These are phyloP conservation scores for Dillenia turbinata DNA, from an alignment of 164 flowering plant genomes.

Conservation along the genomic window DNA sequence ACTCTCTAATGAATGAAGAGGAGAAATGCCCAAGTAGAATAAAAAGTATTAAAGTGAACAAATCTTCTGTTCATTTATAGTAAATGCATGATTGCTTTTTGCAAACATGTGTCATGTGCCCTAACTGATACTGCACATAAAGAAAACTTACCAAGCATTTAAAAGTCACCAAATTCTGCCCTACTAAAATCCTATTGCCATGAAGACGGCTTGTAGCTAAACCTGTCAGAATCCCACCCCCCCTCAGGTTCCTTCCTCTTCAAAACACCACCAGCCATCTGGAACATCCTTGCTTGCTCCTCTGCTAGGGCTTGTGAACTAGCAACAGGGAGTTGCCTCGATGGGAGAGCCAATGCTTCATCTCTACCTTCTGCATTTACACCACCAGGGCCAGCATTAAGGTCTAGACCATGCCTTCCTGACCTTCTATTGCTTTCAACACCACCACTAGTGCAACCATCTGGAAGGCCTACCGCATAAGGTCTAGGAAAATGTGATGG, in stretches of 20 bases:
- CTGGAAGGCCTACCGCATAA: conserved; percentile 51
- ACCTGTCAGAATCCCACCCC: conserved; percentile 51
- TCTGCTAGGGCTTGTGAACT: conserved; percentile 54
- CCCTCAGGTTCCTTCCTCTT: conserved; percentile 63
- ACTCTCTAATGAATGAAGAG: neutral
- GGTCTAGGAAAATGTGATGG: conserved; percentile 64
- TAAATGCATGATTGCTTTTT: conserved; percentile 1
- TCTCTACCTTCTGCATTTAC: conserved; percentile 61
- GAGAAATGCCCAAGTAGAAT: conserved; percentile 1
- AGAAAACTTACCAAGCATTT: conserved; percentile 25
- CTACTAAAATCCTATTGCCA: conserved; percentile 40
- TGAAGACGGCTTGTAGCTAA: conserved; percentile 46
- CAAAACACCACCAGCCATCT: conserved; percentile 37
- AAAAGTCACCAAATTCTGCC: conserved; percentile 9
- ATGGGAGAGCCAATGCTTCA: conserved; percentile 38
- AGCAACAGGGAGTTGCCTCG: conserved; percentile 52
- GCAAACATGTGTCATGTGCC: neutral
- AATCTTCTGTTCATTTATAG: neutral
- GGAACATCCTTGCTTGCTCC: conserved; percentile 64
- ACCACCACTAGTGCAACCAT: conserved; percentile 26
- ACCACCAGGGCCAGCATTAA: conserved; percentile 80
- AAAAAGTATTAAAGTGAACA: neutral
- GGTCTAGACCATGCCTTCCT: conserved; percentile 70
- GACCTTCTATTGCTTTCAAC: conserved; percentile 58
- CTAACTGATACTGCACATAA: neutral